Evolutionary conservation across 345 rosid species (phyloP).

Genomic region (Linum tenue): DNA sequence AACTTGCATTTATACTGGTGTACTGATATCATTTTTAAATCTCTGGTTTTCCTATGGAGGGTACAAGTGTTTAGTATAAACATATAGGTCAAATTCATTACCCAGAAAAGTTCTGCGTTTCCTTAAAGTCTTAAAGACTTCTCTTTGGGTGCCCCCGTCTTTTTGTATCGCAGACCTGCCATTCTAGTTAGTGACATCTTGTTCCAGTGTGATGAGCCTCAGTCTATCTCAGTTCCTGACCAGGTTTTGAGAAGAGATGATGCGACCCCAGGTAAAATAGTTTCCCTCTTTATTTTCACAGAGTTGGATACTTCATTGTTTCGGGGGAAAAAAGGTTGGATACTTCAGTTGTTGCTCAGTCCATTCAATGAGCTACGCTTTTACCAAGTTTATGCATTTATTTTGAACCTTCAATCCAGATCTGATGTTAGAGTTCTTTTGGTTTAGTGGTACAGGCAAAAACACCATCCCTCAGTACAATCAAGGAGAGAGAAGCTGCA

Average conservation of each 20-base stretch:
- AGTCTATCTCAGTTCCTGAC: constrained; percentile 21
- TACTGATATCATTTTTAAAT: too few relatives aligned
- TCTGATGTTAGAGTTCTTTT: constrained; percentile 4
- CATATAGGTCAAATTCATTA: not conserved
- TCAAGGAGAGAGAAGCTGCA: constrained; percentile 56
- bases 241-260: constrained; percentile 46
- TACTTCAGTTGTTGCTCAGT: not conserved
- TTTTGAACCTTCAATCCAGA: not conserved
- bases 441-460: constrained; percentile 27
- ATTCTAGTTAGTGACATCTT: constrained; percentile 64
- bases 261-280: constrained; percentile 34
- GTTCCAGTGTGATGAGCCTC: constrained; percentile 41
- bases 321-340: not conserved
- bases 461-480: constrained; percentile 26
- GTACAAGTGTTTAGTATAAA: too few relatives aligned
- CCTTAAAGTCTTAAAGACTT: not conserved
- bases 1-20: too few relatives aligned
- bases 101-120: not conserved
- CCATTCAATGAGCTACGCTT: not conserved
- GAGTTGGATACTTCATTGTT: not conserved
- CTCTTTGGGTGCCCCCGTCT: not conserved
- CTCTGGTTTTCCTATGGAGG: too few relatives aligned
- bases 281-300: not conserved
- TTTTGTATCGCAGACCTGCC: constrained; percentile 45
- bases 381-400: not conserved